Base-by-base conservation (phyloP, 441 rosid species). In the Gossypium trilobum region DNA sequence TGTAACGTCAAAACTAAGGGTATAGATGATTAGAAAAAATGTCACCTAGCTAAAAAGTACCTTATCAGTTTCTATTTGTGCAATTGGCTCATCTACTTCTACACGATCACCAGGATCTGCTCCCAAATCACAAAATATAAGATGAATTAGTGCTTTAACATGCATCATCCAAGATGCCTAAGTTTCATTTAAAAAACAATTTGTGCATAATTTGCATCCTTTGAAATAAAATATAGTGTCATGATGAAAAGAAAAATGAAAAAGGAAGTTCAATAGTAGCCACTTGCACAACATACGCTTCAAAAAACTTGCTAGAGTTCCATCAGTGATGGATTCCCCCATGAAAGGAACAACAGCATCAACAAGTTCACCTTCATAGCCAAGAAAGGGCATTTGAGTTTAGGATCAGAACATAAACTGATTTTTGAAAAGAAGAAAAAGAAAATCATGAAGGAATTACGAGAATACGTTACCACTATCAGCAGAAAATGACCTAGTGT, bases 61-160 rank as follows among this genome's bases (percentile, higher is more conserved):
- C 86, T 86, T 86, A 71, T 86, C 87, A 2, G 89, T 86, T 68
- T 86, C 89, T 62, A 86, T 82, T 73, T 84, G 86, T 58, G 89
- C 87, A 74, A 84, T 86, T 17, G 82, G 79, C 70, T 86, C 89
- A 74, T 86, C 89, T 14, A 46, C 78, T 78, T 77, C 84, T 1
- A 86, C 87, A 64, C 69, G 79, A 59, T 86, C 89, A 57, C 89
- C 89, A 73, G 85, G 85, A 46, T 84, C 86, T 86, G 79, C 78
- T 51, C 78, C 51, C 56, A 52, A 75, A 50, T 20, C 10, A 39
- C 19, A 78, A 69, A 66, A 64, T 20, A 75, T 19, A 56, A 60
- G 39, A 27, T 10, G 63, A 29, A 51, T 42, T 55, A 61, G 39
- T 59, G 19, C 17, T n/a, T 20, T 36, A 9, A 74, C 16, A 66